Evolutionary conservation across 2,329 filamentous ascomycete genomes (phyloP).

Genomic region (Proliferodiscus dingleyae): DNA sequence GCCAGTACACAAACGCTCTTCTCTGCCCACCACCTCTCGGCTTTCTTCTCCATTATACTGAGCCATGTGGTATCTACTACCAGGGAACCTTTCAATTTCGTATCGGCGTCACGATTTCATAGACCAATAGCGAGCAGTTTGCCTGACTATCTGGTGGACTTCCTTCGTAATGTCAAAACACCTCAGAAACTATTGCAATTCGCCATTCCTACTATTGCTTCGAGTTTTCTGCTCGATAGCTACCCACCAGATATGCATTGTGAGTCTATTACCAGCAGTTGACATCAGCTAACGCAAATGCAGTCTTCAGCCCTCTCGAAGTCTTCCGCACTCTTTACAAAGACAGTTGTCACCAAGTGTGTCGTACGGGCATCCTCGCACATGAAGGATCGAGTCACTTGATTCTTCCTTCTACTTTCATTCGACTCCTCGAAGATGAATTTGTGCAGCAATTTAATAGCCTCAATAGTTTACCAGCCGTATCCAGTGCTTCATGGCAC

Average conservation of each 20-base stretch:
- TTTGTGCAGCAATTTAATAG: neutral
- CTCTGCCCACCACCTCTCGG: conserved; percentile 10
- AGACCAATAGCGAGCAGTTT: conserved; percentile 8
- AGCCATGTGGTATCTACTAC: conserved; percentile 5
- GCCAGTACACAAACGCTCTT: conserved; percentile 11
- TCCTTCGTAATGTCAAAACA: conserved; percentile 10
- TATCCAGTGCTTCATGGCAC: neutral
- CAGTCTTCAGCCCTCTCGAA: conserved; percentile 15
- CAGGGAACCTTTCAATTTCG: conserved; percentile 17
- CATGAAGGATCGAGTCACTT: neutral
- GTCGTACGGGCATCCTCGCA: neutral
- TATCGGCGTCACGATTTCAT: conserved; percentile 7
- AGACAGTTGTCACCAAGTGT: conserved; percentile 15
- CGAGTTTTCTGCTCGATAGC: conserved; percentile 18
- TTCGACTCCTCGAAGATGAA: neutral
- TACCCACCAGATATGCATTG: conserved; percentile 19
- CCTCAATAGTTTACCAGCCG: neutral
- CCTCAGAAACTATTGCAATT: conserved; percentile 9
- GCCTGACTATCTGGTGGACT: conserved; percentile 8
- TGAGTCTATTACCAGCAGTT: conserved; percentile 11
- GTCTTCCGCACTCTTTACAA: conserved; percentile 19
- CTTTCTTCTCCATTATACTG: conserved; percentile 14
- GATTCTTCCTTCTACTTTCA: neutral
- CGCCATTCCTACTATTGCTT: conserved; percentile 11
- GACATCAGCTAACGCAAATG: conserved; percentile 5